Percentiles rank a stretch among this genome's conserved stretches.
These are phyloP conservation scores for Neopestalotiopsis sp. DNA, from an alignment of 2,329 filamentous ascomycete genomes.

Conservation along the genomic window DNA sequence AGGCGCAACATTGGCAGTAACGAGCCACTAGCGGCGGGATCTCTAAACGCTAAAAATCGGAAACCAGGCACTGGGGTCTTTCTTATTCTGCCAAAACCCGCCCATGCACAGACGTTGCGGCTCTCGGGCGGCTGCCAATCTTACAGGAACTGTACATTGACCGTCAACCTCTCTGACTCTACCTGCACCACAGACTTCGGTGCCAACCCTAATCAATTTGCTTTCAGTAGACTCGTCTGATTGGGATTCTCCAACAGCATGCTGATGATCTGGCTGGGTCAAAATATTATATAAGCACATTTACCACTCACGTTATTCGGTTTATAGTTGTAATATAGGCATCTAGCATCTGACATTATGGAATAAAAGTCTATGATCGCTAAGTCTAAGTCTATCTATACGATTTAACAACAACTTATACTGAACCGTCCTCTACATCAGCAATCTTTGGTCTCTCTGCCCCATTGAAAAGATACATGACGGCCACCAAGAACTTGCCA, in stretches of 20 bases:
- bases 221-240: background rate
- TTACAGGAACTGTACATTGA: background rate
- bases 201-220: background rate
- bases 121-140: background rate
- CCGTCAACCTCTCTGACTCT: background rate
- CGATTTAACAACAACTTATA: background rate
- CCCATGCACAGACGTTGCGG: background rate
- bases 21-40: background rate
- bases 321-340: too few relatives aligned
- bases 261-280: too few relatives aligned
- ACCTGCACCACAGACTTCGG: background rate
- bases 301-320: too few relatives aligned
- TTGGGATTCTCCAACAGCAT: too few relatives aligned
- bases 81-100: background rate
- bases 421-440: slow-evolving; percentile 19
- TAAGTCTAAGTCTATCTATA: background rate
- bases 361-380: too few relatives aligned
- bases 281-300: too few relatives aligned
- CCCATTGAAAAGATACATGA: slow-evolving; percentile 49
- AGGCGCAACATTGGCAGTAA: background rate
- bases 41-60: background rate
- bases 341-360: too few relatives aligned
- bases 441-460: slow-evolving; percentile 37
- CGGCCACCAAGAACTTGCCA: slow-evolving; percentile 50
- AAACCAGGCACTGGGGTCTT: background rate